Conservation (phyloP, 495 filamentous ascomycete genomes). For the Xylaria nigripes region DNA sequence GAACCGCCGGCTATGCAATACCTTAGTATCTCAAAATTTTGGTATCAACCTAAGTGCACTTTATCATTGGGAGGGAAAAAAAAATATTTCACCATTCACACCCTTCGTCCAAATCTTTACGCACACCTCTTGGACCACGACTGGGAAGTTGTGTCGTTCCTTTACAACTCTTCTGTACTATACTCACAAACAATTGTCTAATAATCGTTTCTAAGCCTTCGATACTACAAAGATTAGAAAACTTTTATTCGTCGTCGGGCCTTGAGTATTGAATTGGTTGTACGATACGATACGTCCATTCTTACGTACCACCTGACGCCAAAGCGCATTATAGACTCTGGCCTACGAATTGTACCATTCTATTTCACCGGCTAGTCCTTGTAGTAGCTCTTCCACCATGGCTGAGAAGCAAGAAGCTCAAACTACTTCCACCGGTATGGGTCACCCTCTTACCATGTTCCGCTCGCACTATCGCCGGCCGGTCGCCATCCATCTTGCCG, state of each 20-base stretch:
- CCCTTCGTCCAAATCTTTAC: slow-evolving; percentile 21
- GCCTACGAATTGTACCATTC: slow-evolving; percentile 5
- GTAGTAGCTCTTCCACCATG: slow-evolving; percentile 16
- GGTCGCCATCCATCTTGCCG: not conserved
- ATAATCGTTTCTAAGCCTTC: slow-evolving; percentile 18
- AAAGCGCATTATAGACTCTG: slow-evolving; percentile 14
- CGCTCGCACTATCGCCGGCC: not conserved
- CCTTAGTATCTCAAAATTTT: not conserved
- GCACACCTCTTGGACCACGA: slow-evolving; percentile 4
- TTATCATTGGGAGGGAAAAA: slow-evolving; percentile 3
- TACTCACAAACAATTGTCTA: slow-evolving; percentile 19
- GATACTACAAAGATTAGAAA: slow-evolving; percentile 10
- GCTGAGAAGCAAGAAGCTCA: slow-evolving; percentile 19
- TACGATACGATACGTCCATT: slow-evolving; percentile 3
- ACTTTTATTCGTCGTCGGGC: slow-evolving; percentile 8
- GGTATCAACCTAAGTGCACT: not conserved
- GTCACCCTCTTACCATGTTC: not conserved
- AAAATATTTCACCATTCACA: slow-evolving; percentile 22
- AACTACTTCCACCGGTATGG: slow-evolving; percentile 11
- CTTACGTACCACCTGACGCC: not conserved
- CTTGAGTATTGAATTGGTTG: slow-evolving; percentile 14
- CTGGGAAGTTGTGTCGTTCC: slow-evolving; percentile 31
- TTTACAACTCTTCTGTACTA: slow-evolving; percentile 31
- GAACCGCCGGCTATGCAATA: slow-evolving; percentile 23
- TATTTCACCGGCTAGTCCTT: slow-evolving; percentile 5